phyloP scores from a whole-genome alignment of 1,284 basidiomycete genomes.

The Meira nashicola region DNA sequence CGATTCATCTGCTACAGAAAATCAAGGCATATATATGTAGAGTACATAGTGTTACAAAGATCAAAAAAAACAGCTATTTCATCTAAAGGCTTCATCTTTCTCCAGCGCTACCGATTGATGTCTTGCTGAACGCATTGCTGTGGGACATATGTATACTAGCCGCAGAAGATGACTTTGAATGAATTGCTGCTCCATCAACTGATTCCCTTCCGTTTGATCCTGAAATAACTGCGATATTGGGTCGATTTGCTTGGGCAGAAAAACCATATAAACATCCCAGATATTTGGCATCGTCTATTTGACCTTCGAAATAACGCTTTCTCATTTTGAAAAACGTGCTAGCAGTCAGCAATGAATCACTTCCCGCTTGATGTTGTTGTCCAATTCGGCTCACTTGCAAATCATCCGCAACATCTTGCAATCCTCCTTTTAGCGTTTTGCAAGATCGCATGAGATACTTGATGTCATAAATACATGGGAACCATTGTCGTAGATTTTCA shows the following conservation, averaged over 20 bases:
- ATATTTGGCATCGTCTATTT: conserved; percentile 61
- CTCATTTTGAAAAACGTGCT: conserved; percentile 94
- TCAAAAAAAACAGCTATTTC: too few species aligned
- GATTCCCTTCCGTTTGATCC: not conserved
- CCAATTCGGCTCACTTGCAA: conserved; percentile 83
- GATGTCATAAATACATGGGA: conserved; percentile 94
- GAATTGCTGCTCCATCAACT: not conserved
- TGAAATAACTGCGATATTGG: not conserved
- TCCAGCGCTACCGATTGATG: conserved; percentile 1
- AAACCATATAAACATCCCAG: conserved; percentile 49
- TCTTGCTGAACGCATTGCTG: conserved; percentile 4
- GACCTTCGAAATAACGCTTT: conserved; percentile 79
- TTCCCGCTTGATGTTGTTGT: conserved; percentile 89
- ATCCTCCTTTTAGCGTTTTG: conserved; percentile 84
- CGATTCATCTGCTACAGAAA: too few species aligned
- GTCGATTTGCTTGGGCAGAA: conserved; percentile 21
- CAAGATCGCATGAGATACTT: conserved; percentile 88
- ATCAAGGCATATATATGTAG: too few species aligned
- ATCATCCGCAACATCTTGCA: conserved; percentile 94
- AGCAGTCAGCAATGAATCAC: conserved; percentile 86
- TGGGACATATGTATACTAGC: not conserved
- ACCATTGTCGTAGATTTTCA: conserved; percentile 81
- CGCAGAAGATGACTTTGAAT: not conserved
- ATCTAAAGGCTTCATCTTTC: not conserved
- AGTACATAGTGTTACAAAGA: too few species aligned